Evolutionary conservation across 129 eudicot species (phyloP).

Genomic region (Chrysanthemum makinoi): DNA sequence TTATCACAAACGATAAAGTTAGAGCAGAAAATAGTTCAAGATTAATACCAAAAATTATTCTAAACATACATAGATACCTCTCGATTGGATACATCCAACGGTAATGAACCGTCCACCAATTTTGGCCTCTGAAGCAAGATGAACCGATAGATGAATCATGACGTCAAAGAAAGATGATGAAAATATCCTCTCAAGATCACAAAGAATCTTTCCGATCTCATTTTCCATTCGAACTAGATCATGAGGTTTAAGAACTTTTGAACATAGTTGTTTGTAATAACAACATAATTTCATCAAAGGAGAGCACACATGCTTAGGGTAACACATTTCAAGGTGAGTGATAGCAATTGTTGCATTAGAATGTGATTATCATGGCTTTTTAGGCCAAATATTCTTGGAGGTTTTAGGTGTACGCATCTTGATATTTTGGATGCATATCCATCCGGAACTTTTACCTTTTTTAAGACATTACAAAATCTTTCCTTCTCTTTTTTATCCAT

Average conservation of each 20-base stretch:
- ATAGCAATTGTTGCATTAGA: slow-evolving; percentile 22
- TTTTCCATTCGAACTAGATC: slow-evolving; percentile 13
- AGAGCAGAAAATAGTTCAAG: not conserved
- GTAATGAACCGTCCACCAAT: slow-evolving; percentile 12
- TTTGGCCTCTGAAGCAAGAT: slow-evolving; percentile 18
- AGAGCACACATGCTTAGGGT: slow-evolving; percentile 19
- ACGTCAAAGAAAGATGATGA: slow-evolving; percentile 32
- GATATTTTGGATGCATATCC: slow-evolving; percentile 30
- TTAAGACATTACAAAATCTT: not conserved
- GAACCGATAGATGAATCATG: slow-evolving; percentile 30
- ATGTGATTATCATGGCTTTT: slow-evolving; percentile 27
- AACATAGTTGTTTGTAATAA: slow-evolving; percentile 22
- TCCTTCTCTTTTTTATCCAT: slow-evolving; percentile 18
- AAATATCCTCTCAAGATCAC: slow-evolving; percentile 29
- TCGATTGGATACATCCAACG: slow-evolving; percentile 22
- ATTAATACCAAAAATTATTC: not conserved
- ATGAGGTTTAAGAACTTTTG: slow-evolving; percentile 13
- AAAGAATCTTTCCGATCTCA: slow-evolving; percentile 11
- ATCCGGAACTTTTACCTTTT: slow-evolving; percentile 19
- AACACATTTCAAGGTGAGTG: slow-evolving; percentile 2
- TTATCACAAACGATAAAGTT: not conserved
- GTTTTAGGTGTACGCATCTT: not conserved
- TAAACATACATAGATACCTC: not conserved
- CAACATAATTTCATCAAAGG: slow-evolving; percentile 11
- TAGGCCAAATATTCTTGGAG: slow-evolving; percentile 17